phyloP scores from a whole-genome alignment of 1,139 yeast species.

The Torulaspora pretoriensis region DNA sequence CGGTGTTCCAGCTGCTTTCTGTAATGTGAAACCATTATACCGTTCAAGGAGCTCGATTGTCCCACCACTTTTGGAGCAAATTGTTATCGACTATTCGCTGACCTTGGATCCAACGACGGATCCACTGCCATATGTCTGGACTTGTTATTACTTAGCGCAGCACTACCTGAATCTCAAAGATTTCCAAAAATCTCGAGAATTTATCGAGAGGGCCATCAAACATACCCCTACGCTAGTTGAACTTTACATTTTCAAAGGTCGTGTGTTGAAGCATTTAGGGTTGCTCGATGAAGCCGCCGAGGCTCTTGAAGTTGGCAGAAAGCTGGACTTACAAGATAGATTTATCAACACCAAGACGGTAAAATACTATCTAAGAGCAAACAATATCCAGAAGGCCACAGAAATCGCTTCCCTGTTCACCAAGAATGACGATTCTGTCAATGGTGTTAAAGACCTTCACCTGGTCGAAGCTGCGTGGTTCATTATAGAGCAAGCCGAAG shows the following conservation, averaged over 20 bases:
- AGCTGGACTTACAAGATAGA: slow-evolving; percentile 81
- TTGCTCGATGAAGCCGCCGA: slow-evolving; percentile 58
- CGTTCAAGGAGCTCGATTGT: slow-evolving; percentile 38
- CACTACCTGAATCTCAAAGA: slow-evolving; percentile 61
- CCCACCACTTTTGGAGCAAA: slow-evolving; percentile 45
- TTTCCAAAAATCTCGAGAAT: slow-evolving; percentile 48
- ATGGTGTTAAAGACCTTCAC: slow-evolving; percentile 84
- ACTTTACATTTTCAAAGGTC: slow-evolving; percentile 71
- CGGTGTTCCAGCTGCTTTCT: slow-evolving; percentile 90
- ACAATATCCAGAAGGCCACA: slow-evolving; percentile 70
- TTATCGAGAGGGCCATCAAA: slow-evolving; percentile 59
- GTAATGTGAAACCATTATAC: slow-evolving; percentile 78
- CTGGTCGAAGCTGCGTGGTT: slow-evolving; percentile 93
- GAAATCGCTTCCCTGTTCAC: slow-evolving; percentile 76
- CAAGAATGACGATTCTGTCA: slow-evolving; percentile 67
- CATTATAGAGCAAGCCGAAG: slow-evolving; percentile 78
- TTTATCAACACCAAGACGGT: slow-evolving; percentile 86
- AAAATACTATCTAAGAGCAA: slow-evolving; percentile 79
- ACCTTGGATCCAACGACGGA: slow-evolving; percentile 31
- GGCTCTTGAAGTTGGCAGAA: slow-evolving; percentile 66
- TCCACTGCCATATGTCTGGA: slow-evolving; percentile 68
- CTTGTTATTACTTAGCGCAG: slow-evolving; percentile 74
- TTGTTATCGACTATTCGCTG: slow-evolving; percentile 50
- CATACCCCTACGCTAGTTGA: slow-evolving; percentile 86
- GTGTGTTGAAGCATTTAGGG: slow-evolving; percentile 71